A percentile compares a stretch with the other conserved stretches of the same genome.
Evolutionary conservation across 2,329 filamentous ascomycete genomes (phyloP).

Genomic region (Sordariomycetes sp.): DNA sequence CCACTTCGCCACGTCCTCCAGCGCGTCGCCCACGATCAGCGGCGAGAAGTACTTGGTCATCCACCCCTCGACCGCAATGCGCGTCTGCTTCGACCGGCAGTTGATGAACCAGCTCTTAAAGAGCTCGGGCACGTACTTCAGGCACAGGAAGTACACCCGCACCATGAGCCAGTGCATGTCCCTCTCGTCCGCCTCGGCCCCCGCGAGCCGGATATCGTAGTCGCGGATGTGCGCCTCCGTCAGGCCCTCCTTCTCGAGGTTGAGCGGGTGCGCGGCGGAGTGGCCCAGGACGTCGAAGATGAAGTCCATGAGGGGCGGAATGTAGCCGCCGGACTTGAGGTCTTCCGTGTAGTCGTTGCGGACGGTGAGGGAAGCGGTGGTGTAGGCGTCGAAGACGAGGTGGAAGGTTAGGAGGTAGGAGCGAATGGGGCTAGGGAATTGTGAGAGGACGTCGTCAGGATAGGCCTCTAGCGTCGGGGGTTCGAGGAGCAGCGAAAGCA

Average conservation of each 20-base stretch:
- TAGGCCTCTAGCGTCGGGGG: conserved; percentile 61
- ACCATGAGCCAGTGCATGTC: conserved; percentile 76
- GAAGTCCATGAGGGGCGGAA: conserved; percentile 64
- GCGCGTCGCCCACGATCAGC: conserved; percentile 51
- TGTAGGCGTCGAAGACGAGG: conserved; percentile 78
- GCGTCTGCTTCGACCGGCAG: conserved; percentile 70
- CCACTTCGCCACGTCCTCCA: conserved; percentile 63
- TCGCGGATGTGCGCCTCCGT: conserved; percentile 40
- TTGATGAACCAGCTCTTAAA: conserved; percentile 80
- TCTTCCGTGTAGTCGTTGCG: conserved; percentile 71
- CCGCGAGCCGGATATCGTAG: conserved; percentile 41
- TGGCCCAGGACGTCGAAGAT: conserved; percentile 79
- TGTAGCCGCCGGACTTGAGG: conserved; percentile 62
- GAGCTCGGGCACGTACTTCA: conserved; percentile 67
- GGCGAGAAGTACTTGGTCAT: conserved; percentile 75
- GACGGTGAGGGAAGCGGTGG: conserved; percentile 68
- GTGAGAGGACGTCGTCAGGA: conserved; percentile 52
- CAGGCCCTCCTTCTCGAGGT: conserved; percentile 58
- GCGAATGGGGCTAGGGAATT: conserved; percentile 60
- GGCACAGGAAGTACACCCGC: conserved; percentile 73
- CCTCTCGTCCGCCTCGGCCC: conserved; percentile 52
- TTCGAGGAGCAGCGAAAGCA: conserved; percentile 74
- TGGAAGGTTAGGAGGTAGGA: conserved; percentile 85
- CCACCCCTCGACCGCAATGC: conserved; percentile 71
- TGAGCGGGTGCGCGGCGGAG: conserved; percentile 60